Evolutionary conservation across 2,329 filamentous ascomycete species (phyloP).

Genomic region (Colletotrichum spaethianum): DNA sequence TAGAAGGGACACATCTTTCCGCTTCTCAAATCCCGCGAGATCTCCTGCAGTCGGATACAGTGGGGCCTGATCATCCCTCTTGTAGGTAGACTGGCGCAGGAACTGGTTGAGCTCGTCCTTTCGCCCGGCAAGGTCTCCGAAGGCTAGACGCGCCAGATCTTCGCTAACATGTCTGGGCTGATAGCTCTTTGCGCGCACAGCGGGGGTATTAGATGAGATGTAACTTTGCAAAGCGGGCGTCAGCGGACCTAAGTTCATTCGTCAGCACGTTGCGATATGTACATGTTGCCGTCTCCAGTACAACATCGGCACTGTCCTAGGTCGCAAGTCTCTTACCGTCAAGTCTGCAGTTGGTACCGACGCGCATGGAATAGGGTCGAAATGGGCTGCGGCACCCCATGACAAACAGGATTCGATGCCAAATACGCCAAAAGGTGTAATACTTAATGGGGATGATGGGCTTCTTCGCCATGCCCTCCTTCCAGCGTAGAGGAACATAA

Average conservation of each 20-base stretch:
- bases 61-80: slow-evolving; percentile 3
- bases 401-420: slow-evolving; percentile 1
- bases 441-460: not conserved
- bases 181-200: slow-evolving; percentile 13
- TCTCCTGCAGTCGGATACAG: slow-evolving; percentile 7
- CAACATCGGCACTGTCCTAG: no score
- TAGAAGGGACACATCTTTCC: slow-evolving; percentile 2
- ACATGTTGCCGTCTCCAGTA: not conserved
- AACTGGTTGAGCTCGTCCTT: slow-evolving; percentile 2
- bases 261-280: not conserved
- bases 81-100: slow-evolving; percentile 1
- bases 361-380: slow-evolving; percentile 9
- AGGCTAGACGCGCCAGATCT: slow-evolving; percentile 2
- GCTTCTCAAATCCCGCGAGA: slow-evolving; percentile 1
- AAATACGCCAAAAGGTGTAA: not conserved
- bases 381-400: slow-evolving; percentile 3
- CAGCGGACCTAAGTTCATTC: not conserved
- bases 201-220: slow-evolving; percentile 3
- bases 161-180: slow-evolving; percentile 17
- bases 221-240: slow-evolving; percentile 10
- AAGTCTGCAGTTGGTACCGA: slow-evolving; percentile 7
- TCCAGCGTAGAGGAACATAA: not conserved
- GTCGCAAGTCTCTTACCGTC: not conserved
- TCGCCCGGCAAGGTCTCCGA: slow-evolving; percentile 3
- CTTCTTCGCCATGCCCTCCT: not conserved